Percentiles rank a stretch among this genome's conserved stretches.
Conservation (phyloP, 176 grass and related monocot species). For the Oryza punctata region DNA sequence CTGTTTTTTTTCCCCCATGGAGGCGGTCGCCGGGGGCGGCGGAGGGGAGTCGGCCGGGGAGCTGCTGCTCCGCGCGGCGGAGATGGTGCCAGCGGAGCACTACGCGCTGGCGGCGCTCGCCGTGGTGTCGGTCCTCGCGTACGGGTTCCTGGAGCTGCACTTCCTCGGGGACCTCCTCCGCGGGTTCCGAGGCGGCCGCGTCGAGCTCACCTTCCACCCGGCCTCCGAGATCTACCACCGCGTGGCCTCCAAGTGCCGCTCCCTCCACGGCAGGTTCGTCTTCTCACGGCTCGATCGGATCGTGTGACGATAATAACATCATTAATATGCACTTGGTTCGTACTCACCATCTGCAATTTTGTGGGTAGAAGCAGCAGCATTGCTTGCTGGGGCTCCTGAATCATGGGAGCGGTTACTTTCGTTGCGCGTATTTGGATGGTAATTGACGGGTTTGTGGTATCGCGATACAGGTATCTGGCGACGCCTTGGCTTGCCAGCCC, state of each 20-base stretch:
- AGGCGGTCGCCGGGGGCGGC: conserved; percentile 10
- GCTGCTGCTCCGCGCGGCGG: conserved; percentile 62
- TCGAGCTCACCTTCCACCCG: conserved; percentile 80
- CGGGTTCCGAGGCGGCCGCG: conserved; percentile 66
- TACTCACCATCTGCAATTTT: background rate
- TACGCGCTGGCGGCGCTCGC: conserved; percentile 55
- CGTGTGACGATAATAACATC: background rate
- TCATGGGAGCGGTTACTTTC: background rate
- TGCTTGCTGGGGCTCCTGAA: background rate
- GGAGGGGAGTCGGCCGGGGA: conserved; percentile 44
- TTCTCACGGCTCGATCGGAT: background rate
- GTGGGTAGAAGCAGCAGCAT: background rate
- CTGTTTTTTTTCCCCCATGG: too few relatives aligned
- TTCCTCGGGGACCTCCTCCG: conserved; percentile 60
- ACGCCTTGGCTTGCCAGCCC: conserved; percentile 93
- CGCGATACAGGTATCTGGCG: conserved; percentile 65
- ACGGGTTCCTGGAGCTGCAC: conserved; percentile 91
- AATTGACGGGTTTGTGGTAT: conserved; percentile 24
- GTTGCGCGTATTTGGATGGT: background rate
- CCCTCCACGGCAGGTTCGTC: conserved; percentile 78
- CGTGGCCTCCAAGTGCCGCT: conserved; percentile 73
- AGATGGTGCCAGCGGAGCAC: conserved; percentile 39
- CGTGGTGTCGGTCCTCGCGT: conserved; percentile 41
- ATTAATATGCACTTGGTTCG: background rate
- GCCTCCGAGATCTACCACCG: conserved; percentile 80